phyloP scores from a whole-genome alignment of 2,329 filamentous ascomycete species.

The Curvularia spicifera region DNA sequence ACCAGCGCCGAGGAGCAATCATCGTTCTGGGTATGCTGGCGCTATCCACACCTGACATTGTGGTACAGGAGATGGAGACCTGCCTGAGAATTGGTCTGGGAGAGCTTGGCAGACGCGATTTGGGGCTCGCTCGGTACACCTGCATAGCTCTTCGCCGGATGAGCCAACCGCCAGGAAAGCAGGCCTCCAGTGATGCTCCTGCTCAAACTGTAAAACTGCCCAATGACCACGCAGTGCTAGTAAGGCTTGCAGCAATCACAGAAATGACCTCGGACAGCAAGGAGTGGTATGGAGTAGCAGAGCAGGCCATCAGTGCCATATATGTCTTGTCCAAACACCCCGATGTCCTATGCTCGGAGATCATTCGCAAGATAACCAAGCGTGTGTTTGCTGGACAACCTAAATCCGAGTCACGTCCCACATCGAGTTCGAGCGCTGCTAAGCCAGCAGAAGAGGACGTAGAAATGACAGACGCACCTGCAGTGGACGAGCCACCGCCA shows the following conservation, averaged over 20 bases:
- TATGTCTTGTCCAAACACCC: constrained; percentile 94
- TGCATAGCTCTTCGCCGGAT: constrained; percentile 92
- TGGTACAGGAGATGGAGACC: constrained; percentile 91
- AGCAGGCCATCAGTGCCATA: constrained; percentile 94
- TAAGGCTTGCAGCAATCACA: constrained; percentile 80
- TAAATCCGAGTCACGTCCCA: constrained; percentile 39
- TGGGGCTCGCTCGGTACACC: constrained; percentile 91
- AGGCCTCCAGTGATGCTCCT: constrained; percentile 65
- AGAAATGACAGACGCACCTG: constrained; percentile 30
- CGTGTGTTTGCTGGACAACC: constrained; percentile 73
- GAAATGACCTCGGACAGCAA: constrained; percentile 88
- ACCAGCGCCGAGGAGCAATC: constrained; percentile 88
- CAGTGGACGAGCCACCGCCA: constrained; percentile 33
- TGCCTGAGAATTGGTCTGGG: constrained; percentile 92
- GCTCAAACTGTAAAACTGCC: constrained; percentile 73
- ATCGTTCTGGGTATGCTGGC: constrained; percentile 97
- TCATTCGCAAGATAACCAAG: constrained; percentile 85
- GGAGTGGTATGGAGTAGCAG: constrained; percentile 91
- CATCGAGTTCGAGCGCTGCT: constrained; percentile 42
- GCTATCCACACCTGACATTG: constrained; percentile 88
- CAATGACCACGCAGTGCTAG: constrained; percentile 89
- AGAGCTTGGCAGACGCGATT: constrained; percentile 76
- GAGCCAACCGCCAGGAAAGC: constrained; percentile 72
- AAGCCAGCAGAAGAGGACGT: constrained; percentile 30
- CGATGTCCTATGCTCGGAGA: constrained; percentile 88